Conservation (phyloP, 176 grass and related monocot species). For the Elaeis guineensis region DNA sequence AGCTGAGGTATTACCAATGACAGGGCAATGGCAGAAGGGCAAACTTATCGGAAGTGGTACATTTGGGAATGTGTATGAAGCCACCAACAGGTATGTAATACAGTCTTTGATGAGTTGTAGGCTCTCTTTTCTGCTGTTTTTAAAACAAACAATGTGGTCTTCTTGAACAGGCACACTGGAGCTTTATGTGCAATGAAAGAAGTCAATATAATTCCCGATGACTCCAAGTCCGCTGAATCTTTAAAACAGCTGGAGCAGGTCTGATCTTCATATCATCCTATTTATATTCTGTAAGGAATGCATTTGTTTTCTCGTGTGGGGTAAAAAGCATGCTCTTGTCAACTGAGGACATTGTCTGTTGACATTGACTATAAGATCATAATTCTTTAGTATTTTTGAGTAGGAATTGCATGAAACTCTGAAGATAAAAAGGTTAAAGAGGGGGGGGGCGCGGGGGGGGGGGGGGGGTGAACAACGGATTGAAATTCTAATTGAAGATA, state of each 20-base stretch:
- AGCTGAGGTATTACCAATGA: conserved; percentile 36
- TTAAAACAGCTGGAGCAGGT: conserved; percentile 89
- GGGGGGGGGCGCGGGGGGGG: too few relatives aligned
- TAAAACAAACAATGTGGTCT: conserved; percentile 6
- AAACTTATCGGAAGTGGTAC: conserved; percentile 83
- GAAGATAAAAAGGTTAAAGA: too few relatives aligned
- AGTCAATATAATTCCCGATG: conserved; percentile 97
- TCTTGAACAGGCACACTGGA: conserved; percentile 68
- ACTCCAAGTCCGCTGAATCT: conserved; percentile 74
- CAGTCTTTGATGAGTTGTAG: conserved; percentile 6
- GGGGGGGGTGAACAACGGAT: too few relatives aligned
- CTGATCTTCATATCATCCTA: conserved; percentile 10
- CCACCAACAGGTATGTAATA: conserved; percentile 64
- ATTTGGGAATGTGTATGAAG: conserved; percentile 94
- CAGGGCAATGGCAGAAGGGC: conserved; percentile 87
- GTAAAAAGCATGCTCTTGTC: too few relatives aligned
- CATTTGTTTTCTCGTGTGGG: too few relatives aligned
- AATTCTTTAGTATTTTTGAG: too few relatives aligned
- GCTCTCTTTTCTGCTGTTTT: conserved; percentile 13
- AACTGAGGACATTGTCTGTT: too few relatives aligned
- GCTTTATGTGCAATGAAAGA: conserved; percentile 99
- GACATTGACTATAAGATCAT: too few relatives aligned
- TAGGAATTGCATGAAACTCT: too few relatives aligned
- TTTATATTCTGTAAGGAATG: neutral
- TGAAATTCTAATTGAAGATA: too few relatives aligned